Evolutionary conservation across 2,329 filamentous ascomycete species (phyloP), one percentile per base, ranked within the genome.

Genomic region (Trichoderma aggressivum): DNA sequence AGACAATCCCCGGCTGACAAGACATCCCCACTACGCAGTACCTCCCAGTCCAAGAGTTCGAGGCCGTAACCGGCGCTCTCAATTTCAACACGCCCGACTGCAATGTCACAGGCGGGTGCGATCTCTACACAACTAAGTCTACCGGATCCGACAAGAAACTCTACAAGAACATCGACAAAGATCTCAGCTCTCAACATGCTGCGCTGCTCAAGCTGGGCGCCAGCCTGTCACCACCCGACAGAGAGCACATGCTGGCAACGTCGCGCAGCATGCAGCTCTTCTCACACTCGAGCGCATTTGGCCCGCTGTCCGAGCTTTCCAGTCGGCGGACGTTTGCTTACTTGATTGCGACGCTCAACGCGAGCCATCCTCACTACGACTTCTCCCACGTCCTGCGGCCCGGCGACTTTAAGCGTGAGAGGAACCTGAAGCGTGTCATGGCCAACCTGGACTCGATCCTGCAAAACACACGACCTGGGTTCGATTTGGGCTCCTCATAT

Each of bases 91-190:
- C 95, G 1, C 90, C 92, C 65, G 95, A 98, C 80, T 94, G 94
- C 79, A 93, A 95, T 76, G 92, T 99, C 72, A 91, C 94, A 32
- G 96, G 96, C 76, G 93, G 93, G 74, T 98, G 95, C 86, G 96
- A 99, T 81, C 87, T 98, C 21, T 99, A 98, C 85, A 98, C 95
- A 11, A 98, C 94, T 30, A 99, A 99, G 82, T 94, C 96, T 34
- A 94, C 95, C 70, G 94, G 94, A 59, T 91, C 91, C 74, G 96
- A 99, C 81, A 98, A 98, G 88, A 98, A 98, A 80, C 86, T 99
- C 10, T 98, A 98, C 86, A 97, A 94, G 82, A 93, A 91, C 79
- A 98, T 99, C 79, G 94, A 98, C 80, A 90, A 92, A 78, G 94
- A 93, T 34, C 89, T 99, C 72, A 94, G 97, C 81, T 92, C 92